Base-by-base conservation (phyloP, 768 basidiomycete species). In the Gymnopilus dilepis region DNA sequence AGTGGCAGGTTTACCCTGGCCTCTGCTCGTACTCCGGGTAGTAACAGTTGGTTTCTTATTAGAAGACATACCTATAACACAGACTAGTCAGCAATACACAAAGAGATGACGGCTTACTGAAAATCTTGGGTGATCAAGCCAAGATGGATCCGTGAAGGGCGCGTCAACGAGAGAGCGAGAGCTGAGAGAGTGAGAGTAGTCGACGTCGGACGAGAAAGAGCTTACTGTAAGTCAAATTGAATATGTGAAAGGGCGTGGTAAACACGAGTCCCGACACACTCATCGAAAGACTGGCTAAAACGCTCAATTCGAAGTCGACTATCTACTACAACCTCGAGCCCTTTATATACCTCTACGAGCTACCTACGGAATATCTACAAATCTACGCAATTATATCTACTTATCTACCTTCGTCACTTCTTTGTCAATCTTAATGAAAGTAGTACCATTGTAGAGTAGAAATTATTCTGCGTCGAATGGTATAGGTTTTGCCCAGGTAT, bases 81-180 rank as follows among this genome's bases (percentile, higher is more conserved):
- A 19, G 22, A 28, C 5, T 17, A 30, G 12, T 57, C 21, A 45
- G 26, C 45, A 31, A 31, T 15, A 33, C 5, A 30, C 7, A 43
- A 5, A n/a, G 9, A 3, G 45, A 9, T 33, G 31, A 38, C 40
- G 26, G 42, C 56, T 45, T 45, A 38, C 56, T 57, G 56, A 42
- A 43, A 24, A 7, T 24, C 56, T 45, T 34, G 56, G 56, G 56
- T 57, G 56, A 57, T 57, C 56, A 57, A 57, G 56, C 56, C 56
- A 30, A 38, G 41, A 30, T 41, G 26, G 26, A 6, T 57, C 28
- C 47, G 15, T 17, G 40, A 17, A 31, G 31, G 28, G 34, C 11
- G 12, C 34, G 34, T 37, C 34, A 9, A n/a, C 22, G 4, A 50
- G 47, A 31, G 28, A 30, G 28, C n/a, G 26, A 50, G 47, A 37